phyloP scores from a whole-genome alignment of 805 yeast species.

The Pichia sporocuriosa region DNA sequence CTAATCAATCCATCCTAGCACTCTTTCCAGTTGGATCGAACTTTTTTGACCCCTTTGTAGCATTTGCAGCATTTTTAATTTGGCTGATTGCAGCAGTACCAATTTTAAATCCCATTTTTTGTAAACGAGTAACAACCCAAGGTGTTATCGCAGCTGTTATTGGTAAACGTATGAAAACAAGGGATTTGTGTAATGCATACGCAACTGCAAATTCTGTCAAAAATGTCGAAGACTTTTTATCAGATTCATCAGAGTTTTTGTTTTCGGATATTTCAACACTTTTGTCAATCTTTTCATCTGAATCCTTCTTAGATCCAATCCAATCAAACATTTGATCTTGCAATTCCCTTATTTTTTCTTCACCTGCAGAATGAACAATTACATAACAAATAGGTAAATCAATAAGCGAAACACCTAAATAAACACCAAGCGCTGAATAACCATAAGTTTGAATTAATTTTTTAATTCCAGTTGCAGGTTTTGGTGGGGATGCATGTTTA shows the following conservation, averaged over 20 bases:
- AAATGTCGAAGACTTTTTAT: slow-evolving; percentile 34
- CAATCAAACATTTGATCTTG: slow-evolving; percentile 53
- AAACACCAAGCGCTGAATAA: slow-evolving; percentile 82
- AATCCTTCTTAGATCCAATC: slow-evolving; percentile 40
- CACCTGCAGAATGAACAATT: slow-evolving; percentile 81
- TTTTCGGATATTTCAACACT: too few relatives aligned
- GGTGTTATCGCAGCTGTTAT: slow-evolving; percentile 92
- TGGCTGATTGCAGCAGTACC: slow-evolving; percentile 42
- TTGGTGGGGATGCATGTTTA: slow-evolving; percentile 12
- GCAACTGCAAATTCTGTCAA: slow-evolving; percentile 86
- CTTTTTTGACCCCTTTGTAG: slow-evolving; percentile 15
- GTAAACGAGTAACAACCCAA: slow-evolving; percentile 53
- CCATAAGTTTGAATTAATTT: slow-evolving; percentile 81
- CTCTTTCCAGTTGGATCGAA: slow-evolving; percentile 33
- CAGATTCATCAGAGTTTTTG: too few relatives aligned
- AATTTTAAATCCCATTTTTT: slow-evolving; percentile 74
- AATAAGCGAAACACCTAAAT: slow-evolving; percentile 60
- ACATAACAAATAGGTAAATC: slow-evolving; percentile 82
- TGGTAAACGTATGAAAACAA: slow-evolving; percentile 80
- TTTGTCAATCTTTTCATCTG: background rate
- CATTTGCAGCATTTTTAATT: slow-evolving; percentile 14
- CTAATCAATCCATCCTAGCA: background rate
- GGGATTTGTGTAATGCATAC: slow-evolving; percentile 85
- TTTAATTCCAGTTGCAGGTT: slow-evolving; percentile 44
- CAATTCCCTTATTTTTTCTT: slow-evolving; percentile 64